Base-by-base conservation (phyloP, 1,284 basidiomycete species). In the Rhodotorula sp. region DNA sequence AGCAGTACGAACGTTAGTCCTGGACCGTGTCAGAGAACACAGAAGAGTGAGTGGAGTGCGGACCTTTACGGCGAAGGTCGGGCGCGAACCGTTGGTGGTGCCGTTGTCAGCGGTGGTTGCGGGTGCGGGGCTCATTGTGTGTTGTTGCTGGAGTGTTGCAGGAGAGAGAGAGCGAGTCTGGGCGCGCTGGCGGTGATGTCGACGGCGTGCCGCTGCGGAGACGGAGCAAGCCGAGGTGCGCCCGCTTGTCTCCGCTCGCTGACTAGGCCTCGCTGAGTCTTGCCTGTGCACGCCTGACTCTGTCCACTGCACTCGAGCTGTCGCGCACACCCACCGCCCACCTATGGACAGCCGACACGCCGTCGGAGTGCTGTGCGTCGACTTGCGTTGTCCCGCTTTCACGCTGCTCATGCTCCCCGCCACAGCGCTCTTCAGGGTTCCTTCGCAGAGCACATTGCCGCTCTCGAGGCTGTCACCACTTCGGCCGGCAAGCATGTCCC, bases 401-500 rank as follows among this genome's bases (percentile, higher is more conserved):
- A n/a, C 25, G 17, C 7, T 49, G 58, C 53, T 53, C 19, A 46
- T 49, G 12, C 19, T 23, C 25, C 1, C 42, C 23, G 2, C 7
- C 12, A 3, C 56, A 76, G 70, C 89, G 96, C 95, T 63, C 85
- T 97, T 56, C 96, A 97, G 82, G 96, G 95, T 64, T 93, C 94
- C 8, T 98, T 97, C 80, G 86, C 87, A 52, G 95, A 99, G 83
- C 96, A 98, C 82, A 85, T 90, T 80, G 82, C 84, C 17, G 87
- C 89, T 74, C 84, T 94, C 66, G 85, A 88, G 79, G 87, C 85
- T 70, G 80, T 91, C 44, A 66, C 70, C 53, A 55, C 16, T 62
- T 60, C 71, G 4, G 17, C 50, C 42, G 50, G 54, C 54, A 42
- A 53, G 1, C 53, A 34, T 9, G 23, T 72, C 13, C n/a, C 34